Evolutionary conservation across 768 basidiomycete genomes (phyloP), one percentile per base, ranked within the genome.

Genomic region (Collybiopsis confluens): DNA sequence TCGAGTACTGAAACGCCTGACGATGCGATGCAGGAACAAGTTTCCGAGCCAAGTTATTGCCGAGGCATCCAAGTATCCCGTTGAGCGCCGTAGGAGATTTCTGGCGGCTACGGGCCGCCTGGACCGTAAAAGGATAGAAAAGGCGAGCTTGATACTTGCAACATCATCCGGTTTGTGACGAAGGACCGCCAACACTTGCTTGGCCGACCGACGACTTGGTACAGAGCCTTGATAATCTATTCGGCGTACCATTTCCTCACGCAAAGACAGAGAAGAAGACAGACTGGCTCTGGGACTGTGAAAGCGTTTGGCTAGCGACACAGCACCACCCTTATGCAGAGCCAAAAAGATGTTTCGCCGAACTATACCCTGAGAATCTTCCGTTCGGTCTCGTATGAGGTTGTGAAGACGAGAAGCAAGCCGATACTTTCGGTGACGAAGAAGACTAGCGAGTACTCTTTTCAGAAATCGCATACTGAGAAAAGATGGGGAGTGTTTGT

Each of bases 11-110:
- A 55, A 63, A 18, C 54, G 59, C 16, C 62, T 56, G 28, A 78
- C 57, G 6, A 70, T 61, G 1, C 75, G 78, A 52, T 82, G 72
- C 2, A 88, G 63, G 27, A 87, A 73, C 27, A 73, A 72, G 59
- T 88, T 90, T 2, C 82, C 83, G 10, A 85, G 62, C 20, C 64
- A 58, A 0, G 82, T 81, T 38, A 67, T 63, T 13, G 64, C 64
- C 54, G 58, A 61, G 3, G 53, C 16, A 53, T 73, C 69, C 18
- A 75, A 56, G 1, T 63, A 58, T 20, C 54, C 45, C 26, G 62
- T 62, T 2, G 65, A 64, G 23, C 64, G 51, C 18, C 59, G 59
- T 56, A 79, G 73, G 4, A 82, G 54, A 53, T 61, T 70, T 51
- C 73, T 73, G 3, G 81, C 84, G 21, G 74, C 72, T 44, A 64